Percentiles rank a stretch among this genome's conserved stretches.
phyloP scores from a whole-genome alignment of 2,329 filamentous ascomycete genomes.

The Diaporthe aspalathi region DNA sequence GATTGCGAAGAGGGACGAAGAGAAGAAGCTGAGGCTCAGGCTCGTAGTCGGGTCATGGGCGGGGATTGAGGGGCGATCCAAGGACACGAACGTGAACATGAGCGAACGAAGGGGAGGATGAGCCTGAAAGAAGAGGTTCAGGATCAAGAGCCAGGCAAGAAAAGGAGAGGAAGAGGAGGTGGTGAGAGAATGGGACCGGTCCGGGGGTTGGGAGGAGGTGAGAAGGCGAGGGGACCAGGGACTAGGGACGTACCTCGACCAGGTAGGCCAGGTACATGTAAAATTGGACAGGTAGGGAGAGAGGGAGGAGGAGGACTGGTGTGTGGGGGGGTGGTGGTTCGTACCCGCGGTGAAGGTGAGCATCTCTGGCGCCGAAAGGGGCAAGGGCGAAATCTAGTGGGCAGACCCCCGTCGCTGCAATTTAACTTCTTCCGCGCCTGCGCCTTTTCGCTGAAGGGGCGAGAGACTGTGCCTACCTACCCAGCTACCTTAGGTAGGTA shows the following conservation, averaged over 20 bases:
- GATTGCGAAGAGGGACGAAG: slow-evolving; percentile 36
- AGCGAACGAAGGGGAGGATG: slow-evolving; percentile 43
- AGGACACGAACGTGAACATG: slow-evolving; percentile 44
- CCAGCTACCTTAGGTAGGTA: too few species aligned
- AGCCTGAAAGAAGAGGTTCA: slow-evolving; percentile 43
- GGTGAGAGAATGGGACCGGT: slow-evolving; percentile 48
- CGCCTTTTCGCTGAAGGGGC: slow-evolving; percentile 14
- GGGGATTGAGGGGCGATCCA: slow-evolving; percentile 42
- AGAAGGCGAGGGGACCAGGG: slow-evolving; percentile 47
- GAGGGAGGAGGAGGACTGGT: slow-evolving; percentile 40
- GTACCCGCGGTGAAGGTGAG: slow-evolving; percentile 27
- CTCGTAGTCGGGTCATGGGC: slow-evolving; percentile 36
- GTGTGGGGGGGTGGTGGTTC: slow-evolving; percentile 21
- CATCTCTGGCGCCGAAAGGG: slow-evolving; percentile 39
- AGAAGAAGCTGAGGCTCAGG: slow-evolving; percentile 39
- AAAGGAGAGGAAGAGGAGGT: slow-evolving; percentile 43
- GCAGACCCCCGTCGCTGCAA: slow-evolving; percentile 30
- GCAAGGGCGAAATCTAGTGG: slow-evolving; percentile 31
- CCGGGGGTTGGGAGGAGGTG: slow-evolving; percentile 46
- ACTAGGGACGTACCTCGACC: too few species aligned
- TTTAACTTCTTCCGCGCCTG: slow-evolving; percentile 33
- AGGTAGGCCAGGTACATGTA: slow-evolving; percentile 41
- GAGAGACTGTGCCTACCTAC: too few species aligned
- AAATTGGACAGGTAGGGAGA: slow-evolving; percentile 42
- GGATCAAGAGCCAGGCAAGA: slow-evolving; percentile 44